Percentiles rank a stretch among this genome's conserved stretches.
Conservation (phyloP, 257 asterid species). For the Agastache rugosa region DNA sequence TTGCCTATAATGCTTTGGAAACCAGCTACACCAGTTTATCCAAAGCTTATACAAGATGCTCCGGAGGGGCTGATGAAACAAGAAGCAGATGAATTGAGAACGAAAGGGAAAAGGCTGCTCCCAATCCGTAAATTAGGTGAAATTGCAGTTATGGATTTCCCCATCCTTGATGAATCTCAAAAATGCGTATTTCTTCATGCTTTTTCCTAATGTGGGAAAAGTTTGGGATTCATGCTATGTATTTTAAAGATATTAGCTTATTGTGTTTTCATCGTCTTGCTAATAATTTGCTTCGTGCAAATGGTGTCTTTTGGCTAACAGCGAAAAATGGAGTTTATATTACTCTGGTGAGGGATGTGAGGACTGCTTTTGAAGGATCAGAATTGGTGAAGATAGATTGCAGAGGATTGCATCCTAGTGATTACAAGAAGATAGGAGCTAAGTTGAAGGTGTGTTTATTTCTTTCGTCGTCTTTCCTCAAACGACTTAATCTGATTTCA, state of each 20-base stretch:
- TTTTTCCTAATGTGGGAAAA: background rate
- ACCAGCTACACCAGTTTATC: constrained; percentile 98
- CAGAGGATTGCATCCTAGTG: constrained; percentile 91
- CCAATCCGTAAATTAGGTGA: constrained; percentile 93
- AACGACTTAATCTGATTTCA: background rate
- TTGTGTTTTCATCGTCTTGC: background rate
- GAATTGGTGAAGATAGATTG: constrained; percentile 85
- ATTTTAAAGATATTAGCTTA: background rate
- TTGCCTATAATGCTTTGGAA: constrained; percentile 97
- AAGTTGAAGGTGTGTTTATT: constrained; percentile 72
- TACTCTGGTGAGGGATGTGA: constrained; percentile 78
- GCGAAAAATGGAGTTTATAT: constrained; percentile 91
- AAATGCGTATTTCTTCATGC: background rate
- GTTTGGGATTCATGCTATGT: background rate
- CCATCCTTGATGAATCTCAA: constrained; percentile 8
- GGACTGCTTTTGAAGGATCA: constrained; percentile 91
- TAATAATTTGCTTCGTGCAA: background rate
- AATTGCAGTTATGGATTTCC: background rate
- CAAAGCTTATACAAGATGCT: constrained; percentile 95
- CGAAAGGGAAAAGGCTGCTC: constrained; percentile 68
- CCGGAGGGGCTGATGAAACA: constrained; percentile 91
- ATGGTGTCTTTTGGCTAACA: constrained; percentile 29
- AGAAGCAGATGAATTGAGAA: constrained; percentile 78
- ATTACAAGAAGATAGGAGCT: constrained; percentile 94
- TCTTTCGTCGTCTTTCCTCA: background rate